Percentiles rank a stretch among this genome's conserved stretches.
phyloP scores from a whole-genome alignment of 2,329 filamentous ascomycete species.

The Thielaviopsis musarum region DNA sequence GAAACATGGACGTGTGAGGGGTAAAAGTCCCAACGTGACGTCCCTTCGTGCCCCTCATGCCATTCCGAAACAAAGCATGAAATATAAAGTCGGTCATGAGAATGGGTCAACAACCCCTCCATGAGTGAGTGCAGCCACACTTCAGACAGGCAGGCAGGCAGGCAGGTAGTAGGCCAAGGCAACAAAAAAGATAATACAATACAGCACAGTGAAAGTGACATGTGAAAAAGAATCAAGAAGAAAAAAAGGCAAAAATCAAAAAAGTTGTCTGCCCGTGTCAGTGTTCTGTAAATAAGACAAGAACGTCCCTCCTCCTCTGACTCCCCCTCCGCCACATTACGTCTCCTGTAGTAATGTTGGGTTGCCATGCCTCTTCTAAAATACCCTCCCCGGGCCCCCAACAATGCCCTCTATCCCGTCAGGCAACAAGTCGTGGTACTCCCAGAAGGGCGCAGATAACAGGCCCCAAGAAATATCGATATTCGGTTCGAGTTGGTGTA shows the following conservation, averaged over 20 bases:
- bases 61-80: not conserved
- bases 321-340: not conserved
- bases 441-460: not conserved
- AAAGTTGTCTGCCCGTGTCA: constrained; percentile 1
- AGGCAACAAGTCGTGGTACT: not conserved
- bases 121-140: not conserved
- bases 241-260: constrained; percentile 7
- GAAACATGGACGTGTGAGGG: not conserved
- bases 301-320: not conserved
- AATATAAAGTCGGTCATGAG: not conserved
- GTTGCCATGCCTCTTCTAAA: not conserved
- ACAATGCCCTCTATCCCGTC: not conserved
- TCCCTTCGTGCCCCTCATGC: not conserved
- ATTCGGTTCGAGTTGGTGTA: constrained; percentile 1
- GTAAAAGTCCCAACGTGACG: not conserved
- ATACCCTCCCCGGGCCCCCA: not conserved
- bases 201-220: too few species aligned
- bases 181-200: not conserved
- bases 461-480: not conserved
- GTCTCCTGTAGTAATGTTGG: not conserved
- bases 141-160: not conserved
- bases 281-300: constrained; percentile 9
- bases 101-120: not conserved
- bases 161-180: not conserved
- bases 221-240: not conserved